phyloP scores from a whole-genome alignment of 2,329 filamentous ascomycete species.

The Rutstroemia sp. region DNA sequence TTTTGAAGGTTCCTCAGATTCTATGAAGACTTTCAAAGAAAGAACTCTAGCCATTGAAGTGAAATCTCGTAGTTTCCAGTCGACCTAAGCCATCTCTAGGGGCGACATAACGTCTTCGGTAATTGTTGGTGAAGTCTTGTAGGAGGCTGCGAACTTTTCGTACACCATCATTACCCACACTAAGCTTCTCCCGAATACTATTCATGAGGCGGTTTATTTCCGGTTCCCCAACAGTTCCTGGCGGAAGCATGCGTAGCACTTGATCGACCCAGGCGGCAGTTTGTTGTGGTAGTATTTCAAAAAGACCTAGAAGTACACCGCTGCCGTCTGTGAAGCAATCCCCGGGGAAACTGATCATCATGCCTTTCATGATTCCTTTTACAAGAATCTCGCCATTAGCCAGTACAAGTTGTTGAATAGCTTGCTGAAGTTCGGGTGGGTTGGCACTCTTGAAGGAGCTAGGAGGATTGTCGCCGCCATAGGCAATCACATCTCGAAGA shows the following conservation, averaged over 20 bases:
- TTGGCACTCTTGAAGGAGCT: constrained; percentile 48
- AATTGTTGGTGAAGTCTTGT: constrained; percentile 95
- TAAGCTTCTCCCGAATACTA: constrained; percentile 74
- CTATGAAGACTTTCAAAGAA: not conserved
- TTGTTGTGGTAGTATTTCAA: constrained; percentile 76
- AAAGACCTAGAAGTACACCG: constrained; percentile 81
- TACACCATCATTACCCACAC: constrained; percentile 51
- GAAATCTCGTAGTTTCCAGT: constrained; percentile 80
- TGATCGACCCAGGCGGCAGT: constrained; percentile 75
- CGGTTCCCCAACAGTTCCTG: constrained; percentile 68
- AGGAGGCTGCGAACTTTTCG: constrained; percentile 77
- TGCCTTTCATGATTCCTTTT: constrained; percentile 86
- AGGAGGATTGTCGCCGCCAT: constrained; percentile 69
- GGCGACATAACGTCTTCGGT: constrained; percentile 89
- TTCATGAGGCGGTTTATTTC: constrained; percentile 76
- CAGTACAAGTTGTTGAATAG: constrained; percentile 65
- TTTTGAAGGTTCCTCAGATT: not conserved
- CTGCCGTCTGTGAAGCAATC: constrained; percentile 95
- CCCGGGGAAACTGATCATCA: constrained; percentile 98
- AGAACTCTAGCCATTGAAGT: constrained; percentile 46
- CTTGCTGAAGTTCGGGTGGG: constrained; percentile 64
- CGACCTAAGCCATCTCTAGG: constrained; percentile 84
- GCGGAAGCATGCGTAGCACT: constrained; percentile 77
- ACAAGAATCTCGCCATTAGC: constrained; percentile 70
- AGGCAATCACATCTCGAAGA: constrained; percentile 82